Conservation (phyloP, 176 grass and related monocot species). For the Echinochloa phyllopogon region DNA sequence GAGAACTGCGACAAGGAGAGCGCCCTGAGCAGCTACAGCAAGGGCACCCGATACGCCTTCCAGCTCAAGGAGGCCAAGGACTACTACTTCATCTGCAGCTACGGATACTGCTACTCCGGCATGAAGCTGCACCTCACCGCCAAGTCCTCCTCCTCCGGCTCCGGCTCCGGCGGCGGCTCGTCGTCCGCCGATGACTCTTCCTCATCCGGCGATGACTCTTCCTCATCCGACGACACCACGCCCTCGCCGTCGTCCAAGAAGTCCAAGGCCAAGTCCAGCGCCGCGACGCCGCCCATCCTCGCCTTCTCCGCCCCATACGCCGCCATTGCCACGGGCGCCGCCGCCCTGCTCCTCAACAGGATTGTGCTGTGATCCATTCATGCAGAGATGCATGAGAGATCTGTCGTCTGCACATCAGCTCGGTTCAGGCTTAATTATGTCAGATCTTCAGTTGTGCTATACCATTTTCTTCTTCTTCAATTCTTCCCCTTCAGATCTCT, state of each 20-base stretch:
- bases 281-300: conserved; percentile 5
- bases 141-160: conserved; percentile 28
- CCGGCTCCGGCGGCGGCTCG: not conserved
- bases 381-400: not conserved
- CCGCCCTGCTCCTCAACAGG: not conserved
- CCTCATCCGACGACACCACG: not conserved
- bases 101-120: conserved; percentile 89
- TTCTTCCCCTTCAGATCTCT: conserved; percentile 1
- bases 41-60: conserved; percentile 83
- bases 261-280: conserved; percentile 33
- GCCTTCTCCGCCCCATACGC: not conserved
- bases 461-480: not conserved
- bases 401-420: not conserved
- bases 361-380: not conserved
- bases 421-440: not conserved
- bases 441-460: not conserved
- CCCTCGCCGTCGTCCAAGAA: conserved; percentile 1
- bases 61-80: conserved; percentile 88
- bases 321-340: not conserved
- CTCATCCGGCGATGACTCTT: not conserved
- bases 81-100: conserved; percentile 99
- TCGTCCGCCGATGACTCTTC: not conserved
- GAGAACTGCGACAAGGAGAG: conserved; percentile 82
- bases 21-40: conserved; percentile 85
- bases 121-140: conserved; percentile 87